Evolutionary conservation across 2,329 filamentous ascomycete species (phyloP), one percentile per base, ranked within the genome.

Genomic region (Fusarium sp.): DNA sequence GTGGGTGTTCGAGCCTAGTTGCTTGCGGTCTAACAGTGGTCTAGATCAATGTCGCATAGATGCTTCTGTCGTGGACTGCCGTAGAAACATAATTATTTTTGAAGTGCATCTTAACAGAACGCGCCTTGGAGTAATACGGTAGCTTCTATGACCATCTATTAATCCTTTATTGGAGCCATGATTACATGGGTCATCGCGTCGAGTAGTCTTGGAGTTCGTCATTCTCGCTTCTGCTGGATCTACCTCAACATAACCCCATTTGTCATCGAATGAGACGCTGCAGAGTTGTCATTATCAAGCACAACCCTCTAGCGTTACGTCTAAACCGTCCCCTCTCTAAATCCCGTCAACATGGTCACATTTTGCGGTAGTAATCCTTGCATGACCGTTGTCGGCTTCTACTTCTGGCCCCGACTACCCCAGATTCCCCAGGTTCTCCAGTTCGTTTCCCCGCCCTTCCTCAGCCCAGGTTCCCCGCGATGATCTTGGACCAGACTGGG

Each of bases 321-420:
- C 31, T 11, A 10, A 53, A 31, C 11, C 8, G 11, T 31, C 39
- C 42, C 51, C 44, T 48, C 42, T 34, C 39, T 45, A 48, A 33
- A 50, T 13, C 28, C 28, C 53, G 28, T 34, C 46, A 43, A 45
- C 38, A 62, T 42, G 18, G 50, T 44, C 44, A 46, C 60, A 60
- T 61, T 20, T 22, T 6, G 33, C 39, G 24, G 24, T n/a, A 15
- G 18, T 34, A 39, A 53, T n/a, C 31, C 31, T 24, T 28, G 24
- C 42, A 11, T 33, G 55, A 28, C 17, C 7, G 24, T 33, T 13
- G 6, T 34, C 72, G 72, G 72, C 28, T 3, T 53, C 46, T 38
- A 74, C 26, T 69, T 72, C 55, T 74, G 38, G 14, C 31, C 6
- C 72, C 72, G 69, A 53, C 7, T 8, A 36, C 50, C 54, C 49